These are phyloP conservation scores for Plicaturopsis crispa DNA, from an alignment of 768 basidiomycete species.

Conservation along the genomic window DNA sequence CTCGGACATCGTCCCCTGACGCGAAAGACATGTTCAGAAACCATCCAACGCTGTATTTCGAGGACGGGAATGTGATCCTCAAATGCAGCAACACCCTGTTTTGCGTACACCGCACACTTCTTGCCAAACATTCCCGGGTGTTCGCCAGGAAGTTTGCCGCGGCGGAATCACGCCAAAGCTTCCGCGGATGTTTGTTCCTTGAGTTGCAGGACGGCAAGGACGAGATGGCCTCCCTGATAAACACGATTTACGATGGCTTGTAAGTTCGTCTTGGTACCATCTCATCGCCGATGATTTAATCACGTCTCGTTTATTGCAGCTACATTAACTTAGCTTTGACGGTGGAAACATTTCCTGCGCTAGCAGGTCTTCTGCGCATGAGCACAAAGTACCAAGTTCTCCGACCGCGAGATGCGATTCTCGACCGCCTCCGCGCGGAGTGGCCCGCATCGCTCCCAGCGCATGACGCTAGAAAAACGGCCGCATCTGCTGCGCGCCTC, in stretches of 20 bases:
- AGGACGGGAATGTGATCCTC: constrained; percentile 10
- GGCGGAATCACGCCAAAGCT: not conserved
- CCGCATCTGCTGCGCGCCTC: not conserved
- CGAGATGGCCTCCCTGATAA: constrained; percentile 9
- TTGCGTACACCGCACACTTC: constrained; percentile 7
- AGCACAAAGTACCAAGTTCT: constrained; percentile 7
- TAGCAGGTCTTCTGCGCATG: constrained; percentile 6
- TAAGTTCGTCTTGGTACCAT: constrained; percentile 5
- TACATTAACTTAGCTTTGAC: constrained; percentile 13
- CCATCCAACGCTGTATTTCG: constrained; percentile 9
- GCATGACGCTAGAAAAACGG: constrained; percentile 2
- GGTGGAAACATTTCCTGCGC: constrained; percentile 9
- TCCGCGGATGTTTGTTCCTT: constrained; percentile 3
- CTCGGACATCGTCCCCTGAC: no score
- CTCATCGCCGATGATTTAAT: constrained; percentile 1
- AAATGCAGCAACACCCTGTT: constrained; percentile 4
- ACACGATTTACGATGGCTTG: constrained; percentile 10
- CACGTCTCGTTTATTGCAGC: constrained; percentile 5
- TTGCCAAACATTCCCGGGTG: constrained; percentile 8
- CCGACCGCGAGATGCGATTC: constrained; percentile 2
- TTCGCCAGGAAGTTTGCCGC: constrained; percentile 2
- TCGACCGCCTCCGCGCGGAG: constrained; percentile 2
- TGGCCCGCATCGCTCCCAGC: constrained; percentile 3
- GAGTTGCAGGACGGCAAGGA: constrained; percentile 7
- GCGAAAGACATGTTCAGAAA: not conserved